Percentiles rank a stretch among this genome's conserved stretches.
Conservation (phyloP, 1,284 basidiomycete species). For the Boletus austroedulis region DNA sequence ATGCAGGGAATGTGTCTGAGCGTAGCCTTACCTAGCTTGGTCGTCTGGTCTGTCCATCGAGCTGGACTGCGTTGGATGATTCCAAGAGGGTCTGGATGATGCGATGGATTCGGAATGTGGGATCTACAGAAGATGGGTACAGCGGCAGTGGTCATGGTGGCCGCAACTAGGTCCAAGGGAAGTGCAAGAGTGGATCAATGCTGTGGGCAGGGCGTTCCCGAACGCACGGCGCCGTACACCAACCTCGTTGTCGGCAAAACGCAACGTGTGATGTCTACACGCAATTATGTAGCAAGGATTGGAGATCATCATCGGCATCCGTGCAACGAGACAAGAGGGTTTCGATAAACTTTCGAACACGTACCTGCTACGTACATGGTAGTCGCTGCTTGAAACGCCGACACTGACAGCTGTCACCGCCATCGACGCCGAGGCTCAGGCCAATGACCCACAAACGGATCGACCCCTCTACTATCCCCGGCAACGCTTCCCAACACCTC, state of each 20-base stretch:
- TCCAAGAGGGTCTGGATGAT: background rate
- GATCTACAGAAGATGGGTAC: background rate
- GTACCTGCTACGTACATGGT: too few relatives aligned
- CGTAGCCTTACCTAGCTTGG: constrained; percentile 8
- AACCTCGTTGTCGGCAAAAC: constrained; percentile 15
- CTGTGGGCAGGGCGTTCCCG: background rate
- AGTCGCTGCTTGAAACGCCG: too few relatives aligned
- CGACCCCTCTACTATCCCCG: constrained; percentile 21
- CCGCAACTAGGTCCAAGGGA: background rate
- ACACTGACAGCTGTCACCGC: too few relatives aligned
- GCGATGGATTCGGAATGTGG: background rate
- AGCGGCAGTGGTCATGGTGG: background rate
- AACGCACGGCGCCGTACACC: constrained; percentile 9
- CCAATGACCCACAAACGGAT: constrained; percentile 18
- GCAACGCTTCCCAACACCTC: constrained; percentile 26
- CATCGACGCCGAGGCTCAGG: background rate
- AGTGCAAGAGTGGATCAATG: too few relatives aligned
- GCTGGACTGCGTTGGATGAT: background rate
- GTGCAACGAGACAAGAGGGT: too few relatives aligned
- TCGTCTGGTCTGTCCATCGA: constrained; percentile 4
- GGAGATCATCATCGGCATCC: too few relatives aligned
- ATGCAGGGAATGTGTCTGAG: too few relatives aligned
- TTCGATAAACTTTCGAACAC: too few relatives aligned
- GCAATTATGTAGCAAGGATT: background rate
- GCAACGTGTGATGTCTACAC: background rate